Evolutionary conservation across 1,284 basidiomycete genomes (phyloP).

Genomic region (Omphalotus olearius): DNA sequence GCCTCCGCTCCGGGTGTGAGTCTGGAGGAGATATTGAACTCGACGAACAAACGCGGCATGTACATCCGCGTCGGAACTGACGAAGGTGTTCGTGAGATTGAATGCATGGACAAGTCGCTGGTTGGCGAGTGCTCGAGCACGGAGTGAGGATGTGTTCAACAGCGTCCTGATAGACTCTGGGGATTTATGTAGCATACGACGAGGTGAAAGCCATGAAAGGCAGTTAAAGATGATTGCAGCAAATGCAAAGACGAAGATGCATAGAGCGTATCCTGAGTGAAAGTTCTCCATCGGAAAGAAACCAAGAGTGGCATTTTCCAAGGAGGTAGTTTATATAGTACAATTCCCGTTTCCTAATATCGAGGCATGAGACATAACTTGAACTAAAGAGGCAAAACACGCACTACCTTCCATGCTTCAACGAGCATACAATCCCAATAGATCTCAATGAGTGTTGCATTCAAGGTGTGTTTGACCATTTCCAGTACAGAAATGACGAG

Average conservation of each 20-base stretch:
- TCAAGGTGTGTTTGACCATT: too few relatives aligned
- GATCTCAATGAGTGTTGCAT: too few relatives aligned
- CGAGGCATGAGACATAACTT: too few relatives aligned
- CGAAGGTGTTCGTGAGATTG: slow-evolving; percentile 36
- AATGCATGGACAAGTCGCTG: slow-evolving; percentile 38
- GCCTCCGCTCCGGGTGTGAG: slow-evolving; percentile 24
- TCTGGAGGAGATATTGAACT: slow-evolving; percentile 20
- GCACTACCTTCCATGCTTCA: too few relatives aligned
- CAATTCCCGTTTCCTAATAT: too few relatives aligned
- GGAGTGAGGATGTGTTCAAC: slow-evolving; percentile 16
- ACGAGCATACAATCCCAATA: too few relatives aligned
- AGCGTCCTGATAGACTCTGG: slow-evolving; percentile 15
- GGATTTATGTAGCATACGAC: not conserved
- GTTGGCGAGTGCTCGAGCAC: slow-evolving; percentile 39
- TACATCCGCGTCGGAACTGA: slow-evolving; percentile 25
- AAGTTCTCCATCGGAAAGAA: too few relatives aligned
- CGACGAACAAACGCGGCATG: slow-evolving; percentile 29
- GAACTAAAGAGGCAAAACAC: too few relatives aligned
- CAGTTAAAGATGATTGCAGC: not conserved
- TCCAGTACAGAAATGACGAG: too few relatives aligned
- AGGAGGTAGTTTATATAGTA: too few relatives aligned
- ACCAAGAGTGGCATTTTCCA: too few relatives aligned
- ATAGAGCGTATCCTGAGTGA: too few relatives aligned
- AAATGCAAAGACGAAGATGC: not conserved
- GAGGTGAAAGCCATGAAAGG: not conserved